Evolutionary conservation across 1,284 basidiomycete genomes (phyloP).

Genomic region (Malassezia sympodialis): DNA sequence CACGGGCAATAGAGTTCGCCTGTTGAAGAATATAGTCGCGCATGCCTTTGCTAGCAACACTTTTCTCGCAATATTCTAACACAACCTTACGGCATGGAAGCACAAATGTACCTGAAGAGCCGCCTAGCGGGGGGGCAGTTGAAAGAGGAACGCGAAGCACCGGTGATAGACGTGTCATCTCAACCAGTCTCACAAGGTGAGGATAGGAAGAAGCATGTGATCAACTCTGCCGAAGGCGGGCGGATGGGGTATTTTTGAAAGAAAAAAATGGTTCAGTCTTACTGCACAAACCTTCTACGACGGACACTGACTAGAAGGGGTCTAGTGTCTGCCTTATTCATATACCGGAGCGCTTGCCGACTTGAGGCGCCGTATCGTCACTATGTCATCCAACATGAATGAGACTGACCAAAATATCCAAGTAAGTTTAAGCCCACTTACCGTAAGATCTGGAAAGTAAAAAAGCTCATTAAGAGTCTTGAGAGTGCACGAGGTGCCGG

Average conservation of each 20-base stretch:
- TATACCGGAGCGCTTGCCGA: not conserved
- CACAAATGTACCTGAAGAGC: conserved; percentile 13
- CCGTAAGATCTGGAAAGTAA: conserved; percentile 67
- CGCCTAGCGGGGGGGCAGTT: conserved; percentile 16
- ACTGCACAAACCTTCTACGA: not conserved
- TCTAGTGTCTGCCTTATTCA: not conserved
- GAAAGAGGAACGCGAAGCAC: conserved; percentile 7
- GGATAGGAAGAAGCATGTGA: not conserved
- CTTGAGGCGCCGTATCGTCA: not conserved
- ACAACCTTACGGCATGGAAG: conserved; percentile 24
- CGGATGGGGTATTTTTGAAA: not conserved
- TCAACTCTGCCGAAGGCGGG: not conserved
- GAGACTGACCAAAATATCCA: conserved; percentile 22
- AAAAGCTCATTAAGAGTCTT: conserved; percentile 59
- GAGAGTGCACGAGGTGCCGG: conserved; percentile 57
- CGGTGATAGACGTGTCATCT: not conserved
- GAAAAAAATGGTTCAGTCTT: conserved; percentile 1
- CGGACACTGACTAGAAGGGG: not conserved
- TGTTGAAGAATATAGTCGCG: conserved; percentile 17
- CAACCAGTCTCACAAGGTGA: not conserved
- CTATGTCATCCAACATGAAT: conserved; percentile 10
- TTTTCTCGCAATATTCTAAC: conserved; percentile 20
- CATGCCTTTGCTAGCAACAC: conserved; percentile 16
- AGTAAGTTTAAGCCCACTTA: not conserved
- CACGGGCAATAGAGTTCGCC: conserved; percentile 13